Base-by-base conservation (phyloP, 306 rosid genomes). In the Astragalus membranaceus region DNA sequence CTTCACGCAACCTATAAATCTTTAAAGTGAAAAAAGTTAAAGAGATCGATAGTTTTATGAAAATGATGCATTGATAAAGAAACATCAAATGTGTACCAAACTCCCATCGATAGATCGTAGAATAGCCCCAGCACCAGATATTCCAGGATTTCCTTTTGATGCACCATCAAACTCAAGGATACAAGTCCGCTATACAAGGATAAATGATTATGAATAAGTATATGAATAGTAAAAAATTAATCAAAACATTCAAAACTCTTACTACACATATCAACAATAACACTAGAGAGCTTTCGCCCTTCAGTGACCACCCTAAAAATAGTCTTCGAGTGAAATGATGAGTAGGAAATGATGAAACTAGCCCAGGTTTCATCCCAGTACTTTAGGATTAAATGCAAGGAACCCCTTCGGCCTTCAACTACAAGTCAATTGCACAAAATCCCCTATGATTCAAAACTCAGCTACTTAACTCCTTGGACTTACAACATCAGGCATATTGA, bases 1-100 rank as follows among this genome's bases (percentile, higher is more conserved):
- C 98, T 84, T 94, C 96, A 51, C 91, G 89, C 81, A 87, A 75
- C 79, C 87, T 90, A 83, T 92, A 86, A 53, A 88, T 85, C 98
- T 93, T 78, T 75, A 54, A 20, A 75, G 70, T 48, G 62, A 80
- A 59, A 75, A 78, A 44, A 41, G 71, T 85, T 70, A 85, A 64
- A 73, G 64, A 23, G 41, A 46, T 39, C 11, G 59, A 47, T 43
- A 53, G 43, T 50, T 66, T 39, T 39, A 56, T 26, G 52, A n/a
- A 59, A 67, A 81, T 42, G 44, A 66, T 49, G 44, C 36, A 59
- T 20, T 37, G 41, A 41, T 62, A 62, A 35, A 63, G 59, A 67
- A 33, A 61, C 15, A 55, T 57, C 39, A 73, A 73, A 85, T 67
- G 69, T 23, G 60, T 85, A 94, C 98, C 98, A 90, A 53, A 73